Conservation (phyloP, 208 protist species). For the Trypanosoma platydactyli region DNA sequence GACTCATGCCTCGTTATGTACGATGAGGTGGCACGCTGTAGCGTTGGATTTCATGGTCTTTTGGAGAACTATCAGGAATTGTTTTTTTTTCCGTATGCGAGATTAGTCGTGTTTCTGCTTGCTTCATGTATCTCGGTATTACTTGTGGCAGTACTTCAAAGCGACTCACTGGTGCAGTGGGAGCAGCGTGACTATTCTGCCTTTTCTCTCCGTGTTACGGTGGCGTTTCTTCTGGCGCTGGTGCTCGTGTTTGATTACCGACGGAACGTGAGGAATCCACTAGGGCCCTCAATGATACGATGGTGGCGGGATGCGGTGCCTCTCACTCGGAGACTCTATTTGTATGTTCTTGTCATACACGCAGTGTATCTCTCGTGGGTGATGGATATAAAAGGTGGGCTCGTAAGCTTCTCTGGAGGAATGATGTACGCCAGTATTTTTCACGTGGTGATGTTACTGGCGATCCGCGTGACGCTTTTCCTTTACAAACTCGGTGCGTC, state of each 20-base stretch:
- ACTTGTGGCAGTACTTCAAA: conserved; percentile 12
- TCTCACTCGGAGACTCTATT: neutral
- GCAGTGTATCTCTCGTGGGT: conserved; percentile 3
- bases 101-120: conserved; percentile 6
- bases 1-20: conserved; percentile 25
- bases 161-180: conserved; percentile 26
- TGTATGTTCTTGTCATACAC: conserved; percentile 17
- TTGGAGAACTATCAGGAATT: conserved; percentile 17
- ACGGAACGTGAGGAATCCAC: conserved; percentile 8
- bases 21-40: conserved; percentile 19
- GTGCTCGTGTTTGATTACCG: neutral
- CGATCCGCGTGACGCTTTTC: conserved; percentile 14
- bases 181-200: conserved; percentile 8
- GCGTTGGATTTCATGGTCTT: conserved; percentile 15
- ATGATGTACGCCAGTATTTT: conserved; percentile 26
- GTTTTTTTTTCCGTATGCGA: conserved; percentile 9
- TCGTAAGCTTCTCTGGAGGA: conserved; percentile 28
- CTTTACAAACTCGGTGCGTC: neutral
- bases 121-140: conserved; percentile 11
- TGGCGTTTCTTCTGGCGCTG: neutral
- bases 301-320: conserved; percentile 28
- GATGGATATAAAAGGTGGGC: conserved; percentile 1
- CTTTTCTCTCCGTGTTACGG: conserved; percentile 7
- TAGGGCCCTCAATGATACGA: conserved; percentile 15
- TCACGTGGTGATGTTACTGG: conserved; percentile 12